Percentiles rank a stretch among this genome's conserved stretches.
Evolutionary conservation across 2,329 filamentous ascomycete genomes (phyloP).

Genomic region (Neophaeococcomyces mojaviensis): DNA sequence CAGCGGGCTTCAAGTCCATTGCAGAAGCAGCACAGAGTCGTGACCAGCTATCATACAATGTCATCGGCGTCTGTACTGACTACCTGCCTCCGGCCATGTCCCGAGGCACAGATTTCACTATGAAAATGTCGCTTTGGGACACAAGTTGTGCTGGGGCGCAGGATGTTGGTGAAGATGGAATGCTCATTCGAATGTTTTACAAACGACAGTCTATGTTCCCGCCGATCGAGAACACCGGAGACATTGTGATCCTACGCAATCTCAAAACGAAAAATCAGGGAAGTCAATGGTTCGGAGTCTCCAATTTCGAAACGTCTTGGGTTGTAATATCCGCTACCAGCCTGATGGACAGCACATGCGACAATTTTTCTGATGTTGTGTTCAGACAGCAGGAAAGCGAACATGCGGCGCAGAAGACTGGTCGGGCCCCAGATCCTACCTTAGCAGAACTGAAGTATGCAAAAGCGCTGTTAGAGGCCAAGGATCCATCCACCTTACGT

Average conservation of each 20-base stretch:
- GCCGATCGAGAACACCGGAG: conserved; percentile 42
- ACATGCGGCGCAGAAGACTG: background rate
- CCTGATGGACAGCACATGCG: conserved; percentile 8
- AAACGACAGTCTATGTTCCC: conserved; percentile 37
- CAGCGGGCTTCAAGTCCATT: conserved; percentile 34
- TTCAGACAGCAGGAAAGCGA: conserved; percentile 1
- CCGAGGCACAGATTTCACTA: conserved; percentile 52
- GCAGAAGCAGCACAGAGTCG: background rate
- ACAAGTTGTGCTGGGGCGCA: conserved; percentile 37
- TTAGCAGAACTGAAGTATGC: conserved; percentile 17
- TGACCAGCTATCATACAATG: conserved; percentile 22
- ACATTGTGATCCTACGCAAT: conserved; percentile 58
- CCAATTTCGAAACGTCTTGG: conserved; percentile 10
- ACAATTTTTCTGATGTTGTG: conserved; percentile 10
- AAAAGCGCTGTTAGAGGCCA: conserved; percentile 14
- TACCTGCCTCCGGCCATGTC: conserved; percentile 48
- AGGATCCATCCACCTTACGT: conserved; percentile 13
- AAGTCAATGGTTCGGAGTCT: conserved; percentile 6
- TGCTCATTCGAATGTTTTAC: conserved; percentile 56
- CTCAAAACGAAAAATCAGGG: conserved; percentile 37
- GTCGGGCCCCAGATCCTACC: conserved; percentile 6
- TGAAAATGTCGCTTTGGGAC: conserved; percentile 55
- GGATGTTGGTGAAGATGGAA: conserved; percentile 31
- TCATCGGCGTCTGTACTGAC: conserved; percentile 67
- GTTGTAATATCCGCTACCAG: conserved; percentile 11